Evolutionary conservation across 257 asterid species (phyloP), one percentile per base, ranked within the genome.

Genomic region (Anisodus acutangulus): DNA sequence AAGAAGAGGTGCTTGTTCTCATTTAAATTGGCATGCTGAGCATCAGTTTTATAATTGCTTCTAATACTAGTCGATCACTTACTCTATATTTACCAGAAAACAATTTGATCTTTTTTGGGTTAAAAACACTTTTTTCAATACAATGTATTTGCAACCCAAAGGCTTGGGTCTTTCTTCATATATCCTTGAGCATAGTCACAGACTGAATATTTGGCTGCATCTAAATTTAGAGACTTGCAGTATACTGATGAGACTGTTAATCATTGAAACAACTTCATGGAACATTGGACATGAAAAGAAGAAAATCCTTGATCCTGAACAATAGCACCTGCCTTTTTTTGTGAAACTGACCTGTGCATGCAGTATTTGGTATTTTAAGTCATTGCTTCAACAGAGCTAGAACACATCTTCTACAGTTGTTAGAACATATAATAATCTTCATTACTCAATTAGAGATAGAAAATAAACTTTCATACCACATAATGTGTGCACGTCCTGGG

Each of bases 1-100:
- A 94, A 90, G 99, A 93, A 89, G 99, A 96, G 99, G 99, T 96
- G 76, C 79, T 85, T 85, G 86, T 78, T 71, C 22, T 70, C 81
- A 76, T 49, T 76, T 76, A 51, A 76, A 51, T 13, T 26, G 81
- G 64, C 64, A 76, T 76, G 49, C 81, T 49, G 45, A 49, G 81
- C 43, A 53, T 53, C 81, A 76, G 13, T 26, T 76, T 53, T 51
- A 7, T 76, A 54, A 26, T 53, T 76, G 47, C 64, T 76, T 76
- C 47, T 76, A 51, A 26, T 76, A 22, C 81, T 76, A 3, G 26
- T 13, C 15, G n/a, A 26, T 76, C 57, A 13, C 81, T 53, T 51
- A 22, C 43, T 76, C 47, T 76, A 26, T 51, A 76, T 57, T 15
- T 6, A 22, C 81, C 63, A 51, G 81, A 51, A 26, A 51, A 8